Conservation (phyloP, 2,329 filamentous ascomycete species). For the Keithomyces neogunnii region DNA sequence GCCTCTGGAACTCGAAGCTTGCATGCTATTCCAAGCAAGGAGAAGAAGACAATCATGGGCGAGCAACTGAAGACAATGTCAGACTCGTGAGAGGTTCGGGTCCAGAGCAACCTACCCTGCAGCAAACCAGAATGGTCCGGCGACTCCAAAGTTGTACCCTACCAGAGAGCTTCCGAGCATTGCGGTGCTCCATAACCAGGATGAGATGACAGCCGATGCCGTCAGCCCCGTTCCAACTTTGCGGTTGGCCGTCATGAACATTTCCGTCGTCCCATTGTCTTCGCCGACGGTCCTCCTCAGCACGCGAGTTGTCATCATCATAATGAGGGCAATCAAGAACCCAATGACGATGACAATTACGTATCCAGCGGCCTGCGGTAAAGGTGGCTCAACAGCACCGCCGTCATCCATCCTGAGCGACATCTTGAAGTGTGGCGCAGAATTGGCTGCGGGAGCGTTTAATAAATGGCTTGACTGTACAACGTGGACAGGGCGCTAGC, state of each 20-base stretch:
- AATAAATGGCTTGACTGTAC: too few species aligned
- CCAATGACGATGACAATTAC: conserved; percentile 24
- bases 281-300: conserved; percentile 38
- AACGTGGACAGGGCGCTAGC: too few species aligned
- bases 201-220: conserved; percentile 44
- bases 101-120: conserved; percentile 27
- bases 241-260: conserved; percentile 48
- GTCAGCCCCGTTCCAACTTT: conserved; percentile 38
- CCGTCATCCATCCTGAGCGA: not conserved
- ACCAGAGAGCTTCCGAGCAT: conserved; percentile 41
- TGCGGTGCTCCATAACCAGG: conserved; percentile 46
- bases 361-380: conserved; percentile 21
- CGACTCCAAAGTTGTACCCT: conserved; percentile 45
- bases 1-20: conserved; percentile 33
- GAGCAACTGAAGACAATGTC: conserved; percentile 24
- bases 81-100: not conserved
- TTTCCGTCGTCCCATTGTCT: conserved; percentile 44
- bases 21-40: conserved; percentile 30
- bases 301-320: conserved; percentile 27
- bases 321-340: conserved; percentile 26
- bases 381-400: conserved; percentile 15
- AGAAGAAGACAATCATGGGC: conserved; percentile 45
- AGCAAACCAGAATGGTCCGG: conserved; percentile 49
- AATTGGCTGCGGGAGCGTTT: too few species aligned
- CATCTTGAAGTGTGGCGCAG: not conserved